phyloP scores from a whole-genome alignment of 768 basidiomycete genomes.

The Inosperma sp. region DNA sequence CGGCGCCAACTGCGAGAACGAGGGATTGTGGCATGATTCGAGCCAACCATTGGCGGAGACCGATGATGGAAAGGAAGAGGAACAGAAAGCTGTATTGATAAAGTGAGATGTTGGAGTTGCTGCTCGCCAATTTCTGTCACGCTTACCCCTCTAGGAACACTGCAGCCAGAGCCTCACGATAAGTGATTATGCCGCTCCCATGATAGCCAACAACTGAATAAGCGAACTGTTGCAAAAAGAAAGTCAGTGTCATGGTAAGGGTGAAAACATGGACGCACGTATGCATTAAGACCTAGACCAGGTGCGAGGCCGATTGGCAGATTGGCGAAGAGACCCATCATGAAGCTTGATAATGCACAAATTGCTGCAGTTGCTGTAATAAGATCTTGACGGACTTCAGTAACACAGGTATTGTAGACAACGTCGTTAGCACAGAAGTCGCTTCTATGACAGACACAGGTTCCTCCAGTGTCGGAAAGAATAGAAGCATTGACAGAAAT shows the following conservation, averaged over 20 bases:
- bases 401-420: conserved; percentile 52
- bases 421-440: conserved; percentile 53
- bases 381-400: conserved; percentile 65
- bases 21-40: conserved; percentile 86
- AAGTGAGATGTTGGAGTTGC: background rate
- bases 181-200: conserved; percentile 66
- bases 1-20: conserved; percentile 78
- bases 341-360: conserved; percentile 65
- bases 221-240: conserved; percentile 51
- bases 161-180: conserved; percentile 76
- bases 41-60: conserved; percentile 86
- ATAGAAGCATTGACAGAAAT: conserved; percentile 86
- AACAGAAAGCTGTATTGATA: conserved; percentile 63
- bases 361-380: conserved; percentile 81
- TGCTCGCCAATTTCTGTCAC: background rate
- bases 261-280: conserved; percentile 42
- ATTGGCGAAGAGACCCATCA: conserved; percentile 84
- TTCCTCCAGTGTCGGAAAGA: conserved; percentile 70
- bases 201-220: conserved; percentile 87
- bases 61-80: conserved; percentile 71
- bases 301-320: conserved; percentile 88
- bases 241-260: background rate
- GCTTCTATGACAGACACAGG: conserved; percentile 65
- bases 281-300: conserved; percentile 79
- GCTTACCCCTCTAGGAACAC: conserved; percentile 83